These are phyloP conservation scores for Quercus ilex DNA, from an alignment of 306 rosid genomes.

Conservation along the genomic window DNA sequence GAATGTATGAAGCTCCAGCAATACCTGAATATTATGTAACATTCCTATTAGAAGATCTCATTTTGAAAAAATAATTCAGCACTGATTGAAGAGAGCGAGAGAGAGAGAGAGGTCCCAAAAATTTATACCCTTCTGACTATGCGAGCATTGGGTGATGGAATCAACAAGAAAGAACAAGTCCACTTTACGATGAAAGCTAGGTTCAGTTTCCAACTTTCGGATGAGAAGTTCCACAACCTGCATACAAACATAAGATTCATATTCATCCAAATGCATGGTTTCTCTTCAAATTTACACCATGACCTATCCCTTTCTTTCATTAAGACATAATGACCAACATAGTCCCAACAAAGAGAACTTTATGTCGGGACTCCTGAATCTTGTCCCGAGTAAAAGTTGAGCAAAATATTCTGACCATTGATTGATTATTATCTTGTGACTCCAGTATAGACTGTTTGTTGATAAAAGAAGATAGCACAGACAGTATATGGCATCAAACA, in stretches of 20 bases:
- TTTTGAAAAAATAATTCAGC: constrained; percentile 10
- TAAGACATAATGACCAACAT: background rate
- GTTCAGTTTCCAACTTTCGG: constrained; percentile 85
- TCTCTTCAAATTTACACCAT: background rate
- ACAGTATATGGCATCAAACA: no score
- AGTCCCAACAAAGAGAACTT: background rate
- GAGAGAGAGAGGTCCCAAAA: background rate
- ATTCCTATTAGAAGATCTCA: constrained; percentile 9
- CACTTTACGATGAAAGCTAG: constrained; percentile 87
- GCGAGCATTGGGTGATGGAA: constrained; percentile 95
- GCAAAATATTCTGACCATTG: background rate
- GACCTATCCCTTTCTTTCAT: background rate
- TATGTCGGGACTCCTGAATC: background rate
- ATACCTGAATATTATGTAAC: constrained; percentile 55
- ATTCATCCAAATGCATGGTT: background rate
- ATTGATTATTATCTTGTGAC: background rate
- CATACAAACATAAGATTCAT: constrained; percentile 23
- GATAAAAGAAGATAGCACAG: background rate
- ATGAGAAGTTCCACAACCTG: constrained; percentile 99
- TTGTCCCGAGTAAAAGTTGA: background rate
- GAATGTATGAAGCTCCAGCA: constrained; percentile 96
- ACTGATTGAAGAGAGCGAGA: background rate
- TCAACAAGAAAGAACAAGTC: constrained; percentile 98
- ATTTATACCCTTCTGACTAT: constrained; percentile 74
- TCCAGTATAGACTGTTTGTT: background rate